Evolutionary conservation across 371 early-diverging fungal species (phyloP).

Genomic region (Cokeromyces recurvatus): DNA sequence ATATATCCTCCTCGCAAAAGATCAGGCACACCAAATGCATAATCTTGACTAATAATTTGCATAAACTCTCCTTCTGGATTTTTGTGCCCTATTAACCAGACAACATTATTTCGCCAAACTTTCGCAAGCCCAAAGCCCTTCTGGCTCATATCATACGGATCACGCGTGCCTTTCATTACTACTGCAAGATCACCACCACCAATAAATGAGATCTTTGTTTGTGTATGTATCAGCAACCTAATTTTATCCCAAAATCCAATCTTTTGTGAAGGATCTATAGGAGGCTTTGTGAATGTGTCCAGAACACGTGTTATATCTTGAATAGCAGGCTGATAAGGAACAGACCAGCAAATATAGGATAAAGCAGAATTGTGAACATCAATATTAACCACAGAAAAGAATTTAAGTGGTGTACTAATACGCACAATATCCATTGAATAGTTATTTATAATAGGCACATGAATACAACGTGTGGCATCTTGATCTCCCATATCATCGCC

Average conservation of each 20-base stretch:
- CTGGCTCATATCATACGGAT: constrained; percentile 45
- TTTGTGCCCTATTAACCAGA: constrained; percentile 32
- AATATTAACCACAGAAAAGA: constrained; percentile 55
- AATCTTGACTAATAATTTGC: constrained; percentile 46
- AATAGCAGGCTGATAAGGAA: constrained; percentile 60
- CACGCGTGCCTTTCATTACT: constrained; percentile 40
- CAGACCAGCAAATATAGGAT: constrained; percentile 52
- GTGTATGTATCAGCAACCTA: constrained; percentile 63
- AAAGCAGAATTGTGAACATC: constrained; percentile 34
- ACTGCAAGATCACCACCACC: constrained; percentile 56
- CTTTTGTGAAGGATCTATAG: constrained; percentile 61
- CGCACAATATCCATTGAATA: constrained; percentile 46
- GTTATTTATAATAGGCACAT: constrained; percentile 9
- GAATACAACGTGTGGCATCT: constrained; percentile 31
- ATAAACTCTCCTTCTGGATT: constrained; percentile 41
- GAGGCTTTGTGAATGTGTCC: constrained; percentile 61
- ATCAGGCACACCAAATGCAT: constrained; percentile 47
- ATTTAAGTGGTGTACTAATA: constrained; percentile 57
- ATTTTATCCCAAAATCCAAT: constrained; percentile 81
- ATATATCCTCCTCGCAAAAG: constrained; percentile 31
- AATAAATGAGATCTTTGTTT: constrained; percentile 46
- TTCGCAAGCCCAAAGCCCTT: constrained; percentile 43
- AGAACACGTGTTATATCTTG: constrained; percentile 59
- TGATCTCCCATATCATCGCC: constrained; percentile 34
- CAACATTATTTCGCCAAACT: constrained; percentile 40